phyloP scores from a whole-genome alignment of 306 rosid species.

The Prosopis cineraria region DNA sequence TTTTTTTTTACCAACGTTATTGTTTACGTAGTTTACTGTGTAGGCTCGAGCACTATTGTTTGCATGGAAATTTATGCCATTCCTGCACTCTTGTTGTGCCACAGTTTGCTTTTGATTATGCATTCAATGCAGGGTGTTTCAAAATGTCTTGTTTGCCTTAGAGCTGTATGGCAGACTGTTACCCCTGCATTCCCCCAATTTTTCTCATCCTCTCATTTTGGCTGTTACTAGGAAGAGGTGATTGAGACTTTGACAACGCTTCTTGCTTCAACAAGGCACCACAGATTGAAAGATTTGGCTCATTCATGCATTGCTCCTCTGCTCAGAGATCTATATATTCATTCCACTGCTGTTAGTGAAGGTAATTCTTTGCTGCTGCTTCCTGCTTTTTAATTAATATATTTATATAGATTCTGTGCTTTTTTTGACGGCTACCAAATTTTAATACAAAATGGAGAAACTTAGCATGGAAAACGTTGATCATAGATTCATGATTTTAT shows the following conservation, averaged over 20 bases:
- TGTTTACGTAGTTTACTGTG: background rate
- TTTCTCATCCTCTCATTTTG: slow-evolving; percentile 28
- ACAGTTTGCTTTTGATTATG: background rate
- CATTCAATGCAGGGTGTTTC: background rate
- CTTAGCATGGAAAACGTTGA: background rate
- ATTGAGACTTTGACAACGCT: slow-evolving; percentile 45
- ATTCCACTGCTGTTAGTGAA: slow-evolving; percentile 50
- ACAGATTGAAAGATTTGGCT: slow-evolving; percentile 56
- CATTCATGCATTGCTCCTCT: slow-evolving; percentile 61
- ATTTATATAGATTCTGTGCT: background rate
- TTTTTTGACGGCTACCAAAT: background rate
- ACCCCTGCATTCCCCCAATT: background rate
- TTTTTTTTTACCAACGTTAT: background rate
- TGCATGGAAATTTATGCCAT: background rate
- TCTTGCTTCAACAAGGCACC: slow-evolving; percentile 64
- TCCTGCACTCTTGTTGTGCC: slow-evolving; percentile 10
- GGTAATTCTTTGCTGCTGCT: slow-evolving; percentile 28
- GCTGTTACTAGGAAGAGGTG: slow-evolving; percentile 49
- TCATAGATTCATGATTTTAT: background rate
- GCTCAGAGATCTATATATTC: slow-evolving; percentile 61
- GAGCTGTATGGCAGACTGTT: background rate
- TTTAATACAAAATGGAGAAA: background rate
- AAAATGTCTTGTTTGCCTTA: background rate
- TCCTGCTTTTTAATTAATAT: background rate
- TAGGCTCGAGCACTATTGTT: background rate